phyloP scores from a whole-genome alignment of 176 grass and related monocot species.

The Musa acuminata region DNA sequence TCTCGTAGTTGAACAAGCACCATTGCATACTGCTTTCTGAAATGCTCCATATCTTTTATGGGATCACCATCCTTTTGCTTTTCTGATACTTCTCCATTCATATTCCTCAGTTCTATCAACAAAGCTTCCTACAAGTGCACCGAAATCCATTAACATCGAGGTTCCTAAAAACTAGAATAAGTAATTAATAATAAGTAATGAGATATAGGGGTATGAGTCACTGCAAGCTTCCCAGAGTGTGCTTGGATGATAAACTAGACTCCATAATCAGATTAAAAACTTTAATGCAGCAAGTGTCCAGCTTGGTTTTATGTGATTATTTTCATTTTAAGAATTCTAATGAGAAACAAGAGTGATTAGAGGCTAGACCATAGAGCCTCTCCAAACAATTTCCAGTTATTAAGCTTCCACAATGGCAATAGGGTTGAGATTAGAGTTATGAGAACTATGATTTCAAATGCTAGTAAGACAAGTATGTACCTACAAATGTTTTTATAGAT shows the following conservation, averaged over 20 bases:
- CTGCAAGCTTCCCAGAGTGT: not conserved
- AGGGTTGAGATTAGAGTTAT: too few relatives aligned
- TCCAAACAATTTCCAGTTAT: too few relatives aligned
- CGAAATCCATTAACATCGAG: not conserved
- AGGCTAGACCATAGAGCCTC: too few relatives aligned
- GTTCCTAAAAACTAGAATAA: not conserved
- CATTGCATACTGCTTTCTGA: constrained; percentile 83
- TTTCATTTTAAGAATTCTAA: too few relatives aligned
- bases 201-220: not conserved
- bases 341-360: too few relatives aligned
- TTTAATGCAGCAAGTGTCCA: too few relatives aligned
- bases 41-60: constrained; percentile 76
- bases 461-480: too few relatives aligned
- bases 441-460: too few relatives aligned
- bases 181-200: not conserved
- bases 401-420: too few relatives aligned
- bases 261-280: too few relatives aligned
- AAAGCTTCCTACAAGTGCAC: constrained; percentile 66
- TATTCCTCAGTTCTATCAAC: constrained; percentile 85
- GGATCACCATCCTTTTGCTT: constrained; percentile 70
- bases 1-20: constrained; percentile 92
- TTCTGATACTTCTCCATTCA: constrained; percentile 95
- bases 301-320: too few relatives aligned
- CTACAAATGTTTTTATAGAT: too few relatives aligned
- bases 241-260: not conserved